Conservation (phyloP, 2,329 filamentous ascomycete species). For the Calonectria ilicicola region DNA sequence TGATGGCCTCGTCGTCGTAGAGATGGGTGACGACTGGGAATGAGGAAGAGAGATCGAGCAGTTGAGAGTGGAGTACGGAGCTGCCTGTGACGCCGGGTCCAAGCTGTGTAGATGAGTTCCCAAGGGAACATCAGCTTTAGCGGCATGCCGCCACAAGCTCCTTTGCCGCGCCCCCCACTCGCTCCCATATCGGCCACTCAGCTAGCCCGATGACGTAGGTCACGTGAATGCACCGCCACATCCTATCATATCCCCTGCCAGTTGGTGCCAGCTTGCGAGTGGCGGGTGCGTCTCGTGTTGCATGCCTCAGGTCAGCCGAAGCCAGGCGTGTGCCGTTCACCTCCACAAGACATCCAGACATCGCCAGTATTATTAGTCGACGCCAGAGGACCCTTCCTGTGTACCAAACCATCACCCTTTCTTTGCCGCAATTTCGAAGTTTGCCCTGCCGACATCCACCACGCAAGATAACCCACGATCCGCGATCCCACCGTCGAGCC, state of each 20-base stretch:
- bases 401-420: neutral
- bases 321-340: slow-evolving; percentile 28
- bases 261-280: slow-evolving; percentile 28
- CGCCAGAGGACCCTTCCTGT: neutral
- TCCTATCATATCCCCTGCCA: neutral
- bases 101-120: slow-evolving; percentile 30
- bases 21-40: slow-evolving; percentile 31
- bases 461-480: slow-evolving; percentile 11
- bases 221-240: slow-evolving; percentile 49
- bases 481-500: slow-evolving; percentile 25
- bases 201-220: slow-evolving; percentile 18
- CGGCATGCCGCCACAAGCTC: slow-evolving; percentile 38
- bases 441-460: neutral
- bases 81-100: slow-evolving; percentile 44
- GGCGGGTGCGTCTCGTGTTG: slow-evolving; percentile 37
- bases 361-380: slow-evolving; percentile 18
- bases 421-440: slow-evolving; percentile 23
- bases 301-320: slow-evolving; percentile 42
- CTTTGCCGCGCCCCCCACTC: slow-evolving; percentile 22
- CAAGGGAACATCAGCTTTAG: slow-evolving; percentile 19
- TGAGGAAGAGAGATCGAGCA: slow-evolving; percentile 25
- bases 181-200: slow-evolving; percentile 28
- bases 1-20: slow-evolving; percentile 36
- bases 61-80: slow-evolving; percentile 40
- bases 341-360: slow-evolving; percentile 31